Conservation (phyloP, 176 grass and related monocot species). For the Alopecurus myosuroides region DNA sequence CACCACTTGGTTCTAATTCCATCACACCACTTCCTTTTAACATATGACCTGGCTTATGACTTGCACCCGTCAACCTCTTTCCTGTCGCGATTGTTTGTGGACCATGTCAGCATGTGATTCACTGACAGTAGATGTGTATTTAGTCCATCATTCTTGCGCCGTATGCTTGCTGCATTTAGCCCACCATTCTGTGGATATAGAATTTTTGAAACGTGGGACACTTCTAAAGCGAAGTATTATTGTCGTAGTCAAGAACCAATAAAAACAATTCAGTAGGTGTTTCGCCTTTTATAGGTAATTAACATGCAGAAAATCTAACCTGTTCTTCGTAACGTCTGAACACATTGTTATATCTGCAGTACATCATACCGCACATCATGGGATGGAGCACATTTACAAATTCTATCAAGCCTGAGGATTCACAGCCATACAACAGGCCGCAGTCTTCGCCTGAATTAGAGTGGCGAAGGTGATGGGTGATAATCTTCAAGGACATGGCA, state of each 20-base stretch:
- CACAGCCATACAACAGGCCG: constrained; percentile 27
- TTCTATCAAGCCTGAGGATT: constrained; percentile 60
- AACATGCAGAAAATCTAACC: not conserved
- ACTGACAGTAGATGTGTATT: not conserved
- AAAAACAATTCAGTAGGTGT: not conserved
- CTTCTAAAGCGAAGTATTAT: not conserved
- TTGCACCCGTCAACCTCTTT: not conserved
- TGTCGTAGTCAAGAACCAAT: not conserved
- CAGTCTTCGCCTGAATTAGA: constrained; percentile 56
- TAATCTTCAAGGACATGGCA: not conserved
- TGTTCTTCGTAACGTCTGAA: not conserved
- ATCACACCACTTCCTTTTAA: not conserved
- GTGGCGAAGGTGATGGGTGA: constrained; percentile 49
- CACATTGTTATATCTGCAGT: constrained; percentile 43
- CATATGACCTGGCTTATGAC: not conserved
- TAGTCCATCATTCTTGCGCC: too few relatives aligned
- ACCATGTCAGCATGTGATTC: not conserved
- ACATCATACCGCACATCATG: constrained; percentile 82
- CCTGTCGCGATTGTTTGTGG: not conserved
- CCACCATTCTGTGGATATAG: not conserved
- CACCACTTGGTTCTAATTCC: not conserved
- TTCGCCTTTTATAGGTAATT: not conserved
- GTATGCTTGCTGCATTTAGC: not conserved
- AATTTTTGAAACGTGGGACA: not conserved
- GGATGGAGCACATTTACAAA: constrained; percentile 82